Percentiles rank a stretch among this genome's conserved stretches.
These are phyloP conservation scores for Candida broadrunensis DNA, from an alignment of 805 yeast species.

Conservation along the genomic window DNA sequence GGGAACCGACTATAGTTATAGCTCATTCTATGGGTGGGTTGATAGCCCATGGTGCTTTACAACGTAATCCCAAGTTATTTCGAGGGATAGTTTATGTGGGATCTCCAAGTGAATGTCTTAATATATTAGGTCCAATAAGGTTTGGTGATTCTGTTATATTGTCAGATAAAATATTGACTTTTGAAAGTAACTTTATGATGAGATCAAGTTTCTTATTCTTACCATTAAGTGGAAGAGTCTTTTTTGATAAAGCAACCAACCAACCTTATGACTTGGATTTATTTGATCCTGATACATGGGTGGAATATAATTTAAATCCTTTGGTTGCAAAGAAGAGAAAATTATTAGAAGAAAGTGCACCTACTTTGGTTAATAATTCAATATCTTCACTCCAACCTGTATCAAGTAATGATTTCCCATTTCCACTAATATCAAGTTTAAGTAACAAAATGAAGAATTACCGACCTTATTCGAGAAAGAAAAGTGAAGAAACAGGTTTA, in stretches of 20 bases:
- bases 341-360: slow-evolving; percentile 20
- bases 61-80: slow-evolving; percentile 61
- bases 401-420: background rate
- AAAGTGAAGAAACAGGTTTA: background rate
- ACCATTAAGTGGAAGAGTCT: slow-evolving; percentile 74
- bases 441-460: slow-evolving; percentile 1
- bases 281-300: slow-evolving; percentile 81
- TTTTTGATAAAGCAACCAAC: slow-evolving; percentile 58
- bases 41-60: slow-evolving; percentile 76
- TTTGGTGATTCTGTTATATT: slow-evolving; percentile 78
- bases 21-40: slow-evolving; percentile 97
- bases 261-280: slow-evolving; percentile 66
- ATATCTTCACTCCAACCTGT: background rate
- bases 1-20: slow-evolving; percentile 64
- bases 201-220: slow-evolving; percentile 77
- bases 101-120: slow-evolving; percentile 78
- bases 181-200: slow-evolving; percentile 85
- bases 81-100: slow-evolving; percentile 82
- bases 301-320: slow-evolving; percentile 70
- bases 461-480: background rate
- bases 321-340: slow-evolving; percentile 49
- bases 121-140: slow-evolving; percentile 81
- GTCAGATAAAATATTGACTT: slow-evolving; percentile 70
- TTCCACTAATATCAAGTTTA: slow-evolving; percentile 2
- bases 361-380: background rate